phyloP scores from a whole-genome alignment of 2,329 filamentous ascomycete genomes.

The Pseudohalonectria lignicola region DNA sequence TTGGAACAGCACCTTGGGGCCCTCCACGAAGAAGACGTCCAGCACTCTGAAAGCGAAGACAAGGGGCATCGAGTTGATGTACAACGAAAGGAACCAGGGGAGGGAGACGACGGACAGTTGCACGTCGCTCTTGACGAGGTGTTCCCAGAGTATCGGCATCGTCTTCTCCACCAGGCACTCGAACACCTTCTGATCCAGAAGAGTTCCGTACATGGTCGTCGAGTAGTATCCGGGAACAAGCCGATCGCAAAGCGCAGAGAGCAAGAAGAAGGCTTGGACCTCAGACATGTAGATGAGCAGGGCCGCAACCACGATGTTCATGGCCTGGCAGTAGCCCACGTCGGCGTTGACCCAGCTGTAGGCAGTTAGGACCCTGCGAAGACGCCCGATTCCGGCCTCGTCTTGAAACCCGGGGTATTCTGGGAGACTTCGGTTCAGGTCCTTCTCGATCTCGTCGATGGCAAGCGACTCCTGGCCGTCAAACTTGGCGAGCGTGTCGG shows the following conservation, averaged over 20 bases:
- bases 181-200: slow-evolving; percentile 94
- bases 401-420: slow-evolving; percentile 97
- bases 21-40: slow-evolving; percentile 97
- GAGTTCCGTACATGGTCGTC: slow-evolving; percentile 96
- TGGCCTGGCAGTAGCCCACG: slow-evolving; percentile 96
- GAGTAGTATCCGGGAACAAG: slow-evolving; percentile 95
- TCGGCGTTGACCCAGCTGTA: slow-evolving; percentile 97
- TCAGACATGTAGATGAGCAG: slow-evolving; percentile 98
- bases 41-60: slow-evolving; percentile 95
- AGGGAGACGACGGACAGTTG: slow-evolving; percentile 95
- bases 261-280: slow-evolving; percentile 84
- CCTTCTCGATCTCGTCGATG: slow-evolving; percentile 98
- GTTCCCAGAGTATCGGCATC: slow-evolving; percentile 97
- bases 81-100: slow-evolving; percentile 95
- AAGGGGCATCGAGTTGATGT: slow-evolving; percentile 98
- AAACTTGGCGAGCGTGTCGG: slow-evolving; percentile 74
- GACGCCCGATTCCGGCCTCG: slow-evolving; percentile 82
- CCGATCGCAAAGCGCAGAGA: slow-evolving; percentile 85
- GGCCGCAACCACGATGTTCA: slow-evolving; percentile 99
- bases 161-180: slow-evolving; percentile 97
- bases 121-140: slow-evolving; percentile 92
- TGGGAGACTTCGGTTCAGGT: slow-evolving; percentile 88
- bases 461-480: slow-evolving; percentile 82
- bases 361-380: slow-evolving; percentile 84
- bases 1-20: slow-evolving; percentile 94